Evolutionary conservation across 768 basidiomycete genomes (phyloP).

Genomic region (Hygrocybe punicea): DNA sequence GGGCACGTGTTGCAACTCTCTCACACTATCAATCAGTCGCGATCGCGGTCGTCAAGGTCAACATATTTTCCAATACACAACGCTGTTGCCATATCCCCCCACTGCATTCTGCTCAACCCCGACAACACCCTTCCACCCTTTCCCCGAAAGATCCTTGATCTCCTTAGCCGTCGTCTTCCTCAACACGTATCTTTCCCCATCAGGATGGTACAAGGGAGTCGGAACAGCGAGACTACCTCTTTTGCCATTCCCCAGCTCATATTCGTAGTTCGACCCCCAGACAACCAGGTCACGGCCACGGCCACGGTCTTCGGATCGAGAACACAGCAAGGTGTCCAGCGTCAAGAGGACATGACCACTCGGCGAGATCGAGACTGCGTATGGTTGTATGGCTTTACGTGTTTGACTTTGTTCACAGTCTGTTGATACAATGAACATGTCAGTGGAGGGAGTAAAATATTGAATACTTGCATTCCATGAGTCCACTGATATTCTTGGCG

Average conservation of each 20-base stretch:
- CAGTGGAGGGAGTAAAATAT: background rate
- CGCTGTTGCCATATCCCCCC: conserved; percentile 60
- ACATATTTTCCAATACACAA: conserved; percentile 67
- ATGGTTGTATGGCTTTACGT: conserved; percentile 63
- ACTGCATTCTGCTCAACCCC: conserved; percentile 62
- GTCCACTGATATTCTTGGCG: conserved; percentile 76
- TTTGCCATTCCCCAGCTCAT: conserved; percentile 74
- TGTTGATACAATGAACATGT: conserved; percentile 31
- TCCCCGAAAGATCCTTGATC: conserved; percentile 59
- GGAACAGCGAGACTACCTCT: conserved; percentile 58
- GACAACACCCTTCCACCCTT: conserved; percentile 55
- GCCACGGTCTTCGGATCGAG: conserved; percentile 37
- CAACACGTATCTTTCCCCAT: conserved; percentile 61
- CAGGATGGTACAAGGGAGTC: conserved; percentile 45
- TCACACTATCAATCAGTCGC: background rate
- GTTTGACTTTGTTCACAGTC: conserved; percentile 60
- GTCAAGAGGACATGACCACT: conserved; percentile 75
- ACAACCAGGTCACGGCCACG: conserved; percentile 60
- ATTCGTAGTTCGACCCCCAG: conserved; percentile 73
- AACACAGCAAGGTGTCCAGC: conserved; percentile 55
- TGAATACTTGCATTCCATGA: conserved; percentile 73
- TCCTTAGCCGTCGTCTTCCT: conserved; percentile 45
- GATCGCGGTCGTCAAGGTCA: background rate
- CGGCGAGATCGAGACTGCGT: conserved; percentile 63
- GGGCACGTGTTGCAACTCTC: too few relatives aligned